Percentiles rank a stretch among this genome's conserved stretches.
These are phyloP conservation scores for Xylaria sp. DNA, from an alignment of 2,329 filamentous ascomycete genomes.

Conservation along the genomic window DNA sequence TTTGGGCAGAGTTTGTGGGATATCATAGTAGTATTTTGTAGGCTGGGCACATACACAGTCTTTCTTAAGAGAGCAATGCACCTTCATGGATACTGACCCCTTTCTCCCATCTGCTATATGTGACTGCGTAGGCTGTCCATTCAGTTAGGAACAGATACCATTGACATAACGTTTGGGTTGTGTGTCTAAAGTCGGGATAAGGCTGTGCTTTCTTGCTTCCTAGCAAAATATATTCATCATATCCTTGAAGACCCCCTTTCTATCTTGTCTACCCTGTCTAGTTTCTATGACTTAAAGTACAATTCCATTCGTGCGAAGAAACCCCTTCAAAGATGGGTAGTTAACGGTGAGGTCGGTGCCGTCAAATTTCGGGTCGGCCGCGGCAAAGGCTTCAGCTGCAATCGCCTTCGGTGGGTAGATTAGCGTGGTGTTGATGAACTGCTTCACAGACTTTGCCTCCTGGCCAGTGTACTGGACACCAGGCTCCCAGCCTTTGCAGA, in stretches of 20 bases:
- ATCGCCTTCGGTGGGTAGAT: constrained; percentile 35
- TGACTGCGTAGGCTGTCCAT: too few relatives aligned
- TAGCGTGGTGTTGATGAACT: constrained; percentile 33
- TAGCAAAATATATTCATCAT: constrained; percentile 1
- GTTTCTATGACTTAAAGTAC: neutral
- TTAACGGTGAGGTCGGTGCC: constrained; percentile 13
- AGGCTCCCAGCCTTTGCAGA: constrained; percentile 33
- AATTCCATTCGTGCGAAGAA: constrained; percentile 7
- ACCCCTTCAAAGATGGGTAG: constrained; percentile 17
- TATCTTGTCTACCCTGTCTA: neutral
- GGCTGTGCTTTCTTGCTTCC: neutral
- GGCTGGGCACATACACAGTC: constrained; percentile 30
- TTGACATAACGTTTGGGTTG: neutral
- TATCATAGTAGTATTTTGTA: constrained; percentile 29
- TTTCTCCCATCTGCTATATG: too few relatives aligned
- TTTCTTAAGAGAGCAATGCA: constrained; percentile 21
- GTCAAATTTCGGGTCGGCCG: constrained; percentile 30
- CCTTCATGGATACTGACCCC: too few relatives aligned
- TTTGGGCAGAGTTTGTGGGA: constrained; percentile 26
- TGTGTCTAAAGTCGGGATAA: neutral
- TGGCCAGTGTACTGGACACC: constrained; percentile 3
- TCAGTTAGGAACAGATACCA: too few relatives aligned
- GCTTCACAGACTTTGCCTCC: constrained; percentile 29
- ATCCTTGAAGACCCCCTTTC: neutral
- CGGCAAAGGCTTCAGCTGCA: constrained; percentile 26